Base-by-base conservation (phyloP, 345 rosid species). In the Gossypium ekmanianum region DNA sequence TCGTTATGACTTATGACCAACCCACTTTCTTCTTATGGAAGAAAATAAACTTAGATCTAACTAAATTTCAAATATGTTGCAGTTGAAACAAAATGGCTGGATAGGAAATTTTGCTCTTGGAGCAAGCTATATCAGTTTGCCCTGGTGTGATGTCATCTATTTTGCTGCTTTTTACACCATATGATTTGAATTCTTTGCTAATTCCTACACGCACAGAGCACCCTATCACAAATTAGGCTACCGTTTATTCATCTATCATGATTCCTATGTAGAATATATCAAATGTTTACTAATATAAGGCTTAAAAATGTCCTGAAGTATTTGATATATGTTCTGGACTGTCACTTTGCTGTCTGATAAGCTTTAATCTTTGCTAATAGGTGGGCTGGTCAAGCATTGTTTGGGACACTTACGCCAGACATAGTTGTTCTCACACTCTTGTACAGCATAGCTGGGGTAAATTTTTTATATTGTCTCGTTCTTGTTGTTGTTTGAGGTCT, bases 311-410 rank as follows among this genome's bases (percentile, higher is more conserved):
- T 39, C 74, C 63, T 55, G 9, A 12, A 20, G 72, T 20, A 34
- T 55, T 43, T 55, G 34, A 71, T 61, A 26, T 26, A 7, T n/a
- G 48, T 47, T 63, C 47, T 71, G 72, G 68, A n/a, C 41, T 43
- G 59, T 74, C 44, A 68, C 56, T 72, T 75, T 17, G 8, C 48
- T 68, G 11, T 43, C 16, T 44, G 11, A 76, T 66, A 29, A 61
- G 48, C 62, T 50, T 59, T 68, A 7, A 61, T 69, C 50, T 16
- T 70, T 69, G 55, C 74, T 74, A 52, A 80, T 82, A 95, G 99
- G 99, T 95, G 99, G 98, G 98, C 99, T 11, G 99, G 99, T 41
- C 99, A 95, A 88, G 96, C 99, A 44, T 82, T 95, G 81, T 95
- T 95, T 75, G 99, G 99, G 54, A 89, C 99, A 17, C 98, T 95